Conservation (phyloP, 148 eudicot genomes). For the Rhododendron vialii region DNA sequence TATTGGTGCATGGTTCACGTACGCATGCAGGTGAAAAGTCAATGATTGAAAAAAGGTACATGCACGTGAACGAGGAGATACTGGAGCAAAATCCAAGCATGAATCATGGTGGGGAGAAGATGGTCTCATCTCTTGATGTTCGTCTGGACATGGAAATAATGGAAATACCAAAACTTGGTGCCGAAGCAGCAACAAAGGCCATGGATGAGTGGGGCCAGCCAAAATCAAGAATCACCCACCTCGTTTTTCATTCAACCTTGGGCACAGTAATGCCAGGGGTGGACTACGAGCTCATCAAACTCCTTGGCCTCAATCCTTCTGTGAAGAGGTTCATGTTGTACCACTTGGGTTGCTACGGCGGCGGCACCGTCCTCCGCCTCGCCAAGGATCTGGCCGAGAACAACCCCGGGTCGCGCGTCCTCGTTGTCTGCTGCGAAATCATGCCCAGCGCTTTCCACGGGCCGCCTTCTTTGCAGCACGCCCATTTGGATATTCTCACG, state of each 20-base stretch:
- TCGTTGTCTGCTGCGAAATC: background rate
- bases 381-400: slow-evolving; percentile 19
- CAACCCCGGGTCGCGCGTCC: slow-evolving; percentile 12
- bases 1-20: too few species aligned
- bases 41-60: background rate
- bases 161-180: slow-evolving; percentile 1
- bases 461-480: background rate
- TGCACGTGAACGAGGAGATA: slow-evolving; percentile 4
- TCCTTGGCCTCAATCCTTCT: slow-evolving; percentile 2
- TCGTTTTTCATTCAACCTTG: slow-evolving; percentile 5
- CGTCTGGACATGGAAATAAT: background rate
- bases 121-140: background rate
- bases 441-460: background rate
- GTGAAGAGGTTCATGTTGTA: slow-evolving; percentile 15
- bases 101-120: background rate
- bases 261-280: slow-evolving; percentile 12
- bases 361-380: slow-evolving; percentile 5
- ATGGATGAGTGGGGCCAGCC: background rate
- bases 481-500: slow-evolving; percentile 6
- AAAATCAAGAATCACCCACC: slow-evolving; percentile 9
- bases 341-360: slow-evolving; percentile 9
- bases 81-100: slow-evolving; percentile 1
- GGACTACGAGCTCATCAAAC: slow-evolving; percentile 9
- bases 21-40: slow-evolving; percentile 2
- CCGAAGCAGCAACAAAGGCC: background rate